phyloP scores from a whole-genome alignment of 352 stramenopile genomes.

The Globisporangium abappressorium region DNA sequence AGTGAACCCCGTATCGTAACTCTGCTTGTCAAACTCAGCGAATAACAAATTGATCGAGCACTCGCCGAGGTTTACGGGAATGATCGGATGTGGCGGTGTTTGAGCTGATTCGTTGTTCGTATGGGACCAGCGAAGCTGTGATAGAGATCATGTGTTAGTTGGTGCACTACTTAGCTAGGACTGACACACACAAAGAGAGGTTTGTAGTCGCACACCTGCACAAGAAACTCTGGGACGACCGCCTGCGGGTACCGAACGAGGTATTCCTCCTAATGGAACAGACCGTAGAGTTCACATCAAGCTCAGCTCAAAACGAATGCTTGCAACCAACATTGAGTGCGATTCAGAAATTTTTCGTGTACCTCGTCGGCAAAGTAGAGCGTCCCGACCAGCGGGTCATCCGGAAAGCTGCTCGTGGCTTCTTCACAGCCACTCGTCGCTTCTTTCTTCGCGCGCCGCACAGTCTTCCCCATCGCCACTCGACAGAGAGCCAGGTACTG shows the following conservation, averaged over 20 bases:
- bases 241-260: constrained; percentile 54
- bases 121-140: constrained; percentile 9
- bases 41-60: constrained; percentile 3
- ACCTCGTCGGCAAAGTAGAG: constrained; percentile 44
- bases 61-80: constrained; percentile 7
- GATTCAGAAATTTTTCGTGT: not conserved
- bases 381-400: constrained; percentile 30
- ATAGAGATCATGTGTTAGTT: not conserved
- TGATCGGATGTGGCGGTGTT: not conserved
- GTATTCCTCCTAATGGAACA: constrained; percentile 56
- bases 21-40: constrained; percentile 7
- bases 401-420: constrained; percentile 20
- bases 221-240: constrained; percentile 72
- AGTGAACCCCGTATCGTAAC: not conserved
- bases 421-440: not conserved
- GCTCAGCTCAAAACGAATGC: not conserved
- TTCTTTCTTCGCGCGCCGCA: constrained; percentile 25
- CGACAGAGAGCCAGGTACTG: constrained; percentile 67
- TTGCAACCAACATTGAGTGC: not conserved
- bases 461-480: constrained; percentile 56
- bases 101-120: not conserved
- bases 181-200: not conserved
- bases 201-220: constrained; percentile 25
- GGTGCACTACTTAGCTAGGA: not conserved
- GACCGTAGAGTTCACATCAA: not conserved